Conservation (phyloP, 148 eudicot genomes). For the Diospyros lotus region DNA sequence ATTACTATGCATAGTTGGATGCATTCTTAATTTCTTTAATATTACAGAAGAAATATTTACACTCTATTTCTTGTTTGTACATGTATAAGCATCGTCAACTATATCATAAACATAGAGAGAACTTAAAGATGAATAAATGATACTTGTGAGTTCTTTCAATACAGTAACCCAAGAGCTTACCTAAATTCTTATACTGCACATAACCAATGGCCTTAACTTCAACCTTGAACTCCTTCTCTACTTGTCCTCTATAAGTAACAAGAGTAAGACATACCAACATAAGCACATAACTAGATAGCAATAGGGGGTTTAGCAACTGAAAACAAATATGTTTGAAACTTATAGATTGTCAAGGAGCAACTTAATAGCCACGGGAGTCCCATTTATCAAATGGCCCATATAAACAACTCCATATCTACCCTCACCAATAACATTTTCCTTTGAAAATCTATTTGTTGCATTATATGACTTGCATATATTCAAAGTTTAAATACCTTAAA, state of each 20-base stretch:
- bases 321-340: slow-evolving; percentile 17
- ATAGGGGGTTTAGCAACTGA: not conserved
- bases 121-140: not conserved
- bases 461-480: too few relatives aligned
- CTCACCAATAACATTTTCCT: slow-evolving; percentile 68
- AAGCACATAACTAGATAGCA: not conserved
- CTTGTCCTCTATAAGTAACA: slow-evolving; percentile 58
- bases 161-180: slow-evolving; percentile 78
- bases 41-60: too few relatives aligned
- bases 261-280: not conserved
- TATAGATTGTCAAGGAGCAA: slow-evolving; percentile 74
- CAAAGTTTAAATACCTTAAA: too few relatives aligned
- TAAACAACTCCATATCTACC: slow-evolving; percentile 92
- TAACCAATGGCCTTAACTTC: slow-evolving; percentile 96
- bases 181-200: slow-evolving; percentile 82
- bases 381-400: slow-evolving; percentile 57
- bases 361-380: slow-evolving; percentile 72
- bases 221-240: slow-evolving; percentile 81
- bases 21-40: too few relatives aligned
- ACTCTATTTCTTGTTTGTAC: too few relatives aligned
- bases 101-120: not conserved
- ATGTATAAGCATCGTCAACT: too few relatives aligned
- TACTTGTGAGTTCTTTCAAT: slow-evolving; percentile 92
- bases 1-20: too few relatives aligned
- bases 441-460: slow-evolving; percentile 67